Conservation (phyloP, 768 basidiomycete species). For the Auricularia cornea region DNA sequence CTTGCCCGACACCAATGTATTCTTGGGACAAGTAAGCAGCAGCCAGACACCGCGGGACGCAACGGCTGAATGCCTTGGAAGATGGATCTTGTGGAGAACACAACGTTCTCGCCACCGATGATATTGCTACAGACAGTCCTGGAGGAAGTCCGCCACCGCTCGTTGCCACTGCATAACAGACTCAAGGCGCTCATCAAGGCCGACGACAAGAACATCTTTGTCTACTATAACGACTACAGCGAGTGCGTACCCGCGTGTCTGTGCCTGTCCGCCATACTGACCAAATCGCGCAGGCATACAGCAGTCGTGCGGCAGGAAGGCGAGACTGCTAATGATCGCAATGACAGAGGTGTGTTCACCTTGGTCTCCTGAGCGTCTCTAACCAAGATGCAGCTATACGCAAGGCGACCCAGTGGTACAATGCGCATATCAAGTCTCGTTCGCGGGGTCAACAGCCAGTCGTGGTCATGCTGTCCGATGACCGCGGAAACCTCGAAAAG, state of each 20-base stretch:
- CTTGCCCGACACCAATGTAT: slow-evolving; percentile 91
- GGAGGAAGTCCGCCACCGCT: slow-evolving; percentile 93
- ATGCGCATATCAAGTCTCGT: slow-evolving; percentile 59
- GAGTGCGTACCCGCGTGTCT: slow-evolving; percentile 44
- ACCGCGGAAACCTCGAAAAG: slow-evolving; percentile 71
- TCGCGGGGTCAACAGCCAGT: slow-evolving; percentile 40
- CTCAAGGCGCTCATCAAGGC: slow-evolving; percentile 75
- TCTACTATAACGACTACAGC: slow-evolving; percentile 82
- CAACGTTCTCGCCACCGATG: slow-evolving; percentile 65
- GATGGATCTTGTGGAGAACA: slow-evolving; percentile 92
- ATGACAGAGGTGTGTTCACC: slow-evolving; percentile 70
- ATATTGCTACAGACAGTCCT: slow-evolving; percentile 92
- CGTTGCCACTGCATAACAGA: slow-evolving; percentile 86
- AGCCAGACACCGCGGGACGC: slow-evolving; percentile 8
- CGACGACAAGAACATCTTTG: slow-evolving; percentile 79
- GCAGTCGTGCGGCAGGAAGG: slow-evolving; percentile 67
- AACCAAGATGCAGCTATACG: slow-evolving; percentile 61
- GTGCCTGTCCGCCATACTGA: background rate
- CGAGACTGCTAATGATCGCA: slow-evolving; percentile 87
- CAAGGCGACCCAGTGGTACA: slow-evolving; percentile 82
- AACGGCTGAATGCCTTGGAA: slow-evolving; percentile 20
- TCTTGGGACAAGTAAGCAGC: slow-evolving; percentile 66
- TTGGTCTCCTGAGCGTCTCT: background rate
- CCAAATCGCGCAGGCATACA: slow-evolving; percentile 49
- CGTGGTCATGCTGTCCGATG: slow-evolving; percentile 83